These are phyloP conservation scores for Citrullus colocynthis DNA, from an alignment of 306 rosid species.

Conservation along the genomic window DNA sequence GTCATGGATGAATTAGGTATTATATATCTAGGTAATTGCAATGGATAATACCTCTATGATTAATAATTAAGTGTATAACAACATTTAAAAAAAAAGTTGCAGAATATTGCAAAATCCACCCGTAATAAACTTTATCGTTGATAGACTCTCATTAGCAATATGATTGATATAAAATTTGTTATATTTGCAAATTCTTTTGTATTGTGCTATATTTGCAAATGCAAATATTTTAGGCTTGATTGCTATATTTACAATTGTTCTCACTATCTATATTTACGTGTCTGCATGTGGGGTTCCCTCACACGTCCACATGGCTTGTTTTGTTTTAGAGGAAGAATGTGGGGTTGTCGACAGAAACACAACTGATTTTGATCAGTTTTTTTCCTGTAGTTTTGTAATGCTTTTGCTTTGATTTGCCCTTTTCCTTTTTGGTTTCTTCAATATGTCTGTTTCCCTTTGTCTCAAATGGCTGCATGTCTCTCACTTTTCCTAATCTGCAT, in stretches of 20 bases:
- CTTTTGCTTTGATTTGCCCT: background rate
- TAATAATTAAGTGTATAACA: too few relatives aligned
- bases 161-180: too few relatives aligned
- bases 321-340: background rate
- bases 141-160: too few relatives aligned
- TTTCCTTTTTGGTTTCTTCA: background rate
- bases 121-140: too few relatives aligned
- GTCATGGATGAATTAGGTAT: background rate
- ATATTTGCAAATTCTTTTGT: too few relatives aligned
- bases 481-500: background rate
- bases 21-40: too few relatives aligned
- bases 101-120: too few relatives aligned
- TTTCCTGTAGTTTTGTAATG: background rate
- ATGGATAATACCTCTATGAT: too few relatives aligned
- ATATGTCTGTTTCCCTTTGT: background rate
- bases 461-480: background rate
- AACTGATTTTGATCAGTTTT: background rate
- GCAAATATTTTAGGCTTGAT: too few relatives aligned
- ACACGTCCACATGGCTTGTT: constrained; percentile 1
- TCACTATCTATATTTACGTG: background rate
- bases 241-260: too few relatives aligned
- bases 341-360: background rate
- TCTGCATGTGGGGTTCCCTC: background rate
- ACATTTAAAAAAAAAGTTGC: too few relatives aligned
- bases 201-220: too few relatives aligned